phyloP scores from a whole-genome alignment of 768 basidiomycete species.

The Sarcodon aspratus region DNA sequence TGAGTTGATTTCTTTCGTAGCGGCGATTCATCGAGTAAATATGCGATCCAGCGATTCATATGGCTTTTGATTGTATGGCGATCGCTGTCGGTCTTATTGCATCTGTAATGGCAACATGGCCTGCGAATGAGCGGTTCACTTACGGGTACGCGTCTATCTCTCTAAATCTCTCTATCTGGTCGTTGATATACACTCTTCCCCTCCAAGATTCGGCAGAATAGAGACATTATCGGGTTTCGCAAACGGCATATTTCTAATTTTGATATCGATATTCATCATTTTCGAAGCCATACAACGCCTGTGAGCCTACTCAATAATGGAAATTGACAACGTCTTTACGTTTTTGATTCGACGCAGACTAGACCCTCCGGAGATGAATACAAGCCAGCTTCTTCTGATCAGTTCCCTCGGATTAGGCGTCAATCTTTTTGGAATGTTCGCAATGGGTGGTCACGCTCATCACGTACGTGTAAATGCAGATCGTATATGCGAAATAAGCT shows the following conservation, averaged over 20 bases:
- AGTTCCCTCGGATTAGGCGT: slow-evolving; percentile 84
- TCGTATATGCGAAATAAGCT: neutral
- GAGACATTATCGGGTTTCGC: slow-evolving; percentile 98
- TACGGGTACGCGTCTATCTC: slow-evolving; percentile 57
- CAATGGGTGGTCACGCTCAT: slow-evolving; percentile 92
- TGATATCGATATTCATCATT: slow-evolving; percentile 96
- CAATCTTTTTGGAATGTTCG: slow-evolving; percentile 97
- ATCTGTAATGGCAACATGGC: slow-evolving; percentile 97
- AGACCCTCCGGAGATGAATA: slow-evolving; percentile 97
- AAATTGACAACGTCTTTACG: too few relatives aligned
- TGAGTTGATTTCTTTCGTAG: slow-evolving; percentile 17
- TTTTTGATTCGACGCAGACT: slow-evolving; percentile 32
- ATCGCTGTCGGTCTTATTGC: slow-evolving; percentile 93
- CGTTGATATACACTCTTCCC: neutral
- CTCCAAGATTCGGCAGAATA: slow-evolving; percentile 76
- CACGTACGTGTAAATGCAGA: slow-evolving; percentile 34
- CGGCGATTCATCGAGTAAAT: neutral
- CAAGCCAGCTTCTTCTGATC: slow-evolving; percentile 81
- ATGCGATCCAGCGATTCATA: slow-evolving; percentile 73
- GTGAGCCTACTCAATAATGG: slow-evolving; percentile 25
- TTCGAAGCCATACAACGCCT: slow-evolving; percentile 96
- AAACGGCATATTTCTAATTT: slow-evolving; percentile 87
- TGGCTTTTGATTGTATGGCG: slow-evolving; percentile 99
- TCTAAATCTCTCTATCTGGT: too few relatives aligned
- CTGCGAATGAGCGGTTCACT: slow-evolving; percentile 87